Percentiles rank a stretch among this genome's conserved stretches.
phyloP scores from a whole-genome alignment of 768 basidiomycete genomes.

The Tricholoma furcatifolium region DNA sequence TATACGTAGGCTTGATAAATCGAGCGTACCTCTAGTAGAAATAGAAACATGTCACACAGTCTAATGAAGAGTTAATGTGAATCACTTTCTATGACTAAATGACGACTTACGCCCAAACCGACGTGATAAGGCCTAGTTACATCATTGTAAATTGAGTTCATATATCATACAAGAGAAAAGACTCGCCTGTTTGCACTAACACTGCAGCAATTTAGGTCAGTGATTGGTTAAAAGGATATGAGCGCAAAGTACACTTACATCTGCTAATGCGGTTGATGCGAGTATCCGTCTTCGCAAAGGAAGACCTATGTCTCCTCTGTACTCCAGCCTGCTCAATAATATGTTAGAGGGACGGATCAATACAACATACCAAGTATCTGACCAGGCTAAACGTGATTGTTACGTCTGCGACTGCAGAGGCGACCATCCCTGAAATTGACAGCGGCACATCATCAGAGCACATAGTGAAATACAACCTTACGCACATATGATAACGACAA shows the following conservation, averaged over 20 bases:
- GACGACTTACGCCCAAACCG: conserved; percentile 25
- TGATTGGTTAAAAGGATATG: background rate
- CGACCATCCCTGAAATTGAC: conserved; percentile 32
- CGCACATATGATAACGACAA: conserved; percentile 19
- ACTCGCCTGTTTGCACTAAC: conserved; percentile 29
- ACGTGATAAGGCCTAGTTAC: conserved; percentile 21
- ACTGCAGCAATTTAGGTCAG: conserved; percentile 18
- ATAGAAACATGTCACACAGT: conserved; percentile 26
- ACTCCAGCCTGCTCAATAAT: background rate
- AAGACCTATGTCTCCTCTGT: conserved; percentile 36
- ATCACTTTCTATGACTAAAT: too few relatives aligned
- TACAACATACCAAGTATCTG: conserved; percentile 31
- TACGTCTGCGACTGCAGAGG: conserved; percentile 36
- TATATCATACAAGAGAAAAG: background rate
- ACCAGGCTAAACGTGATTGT: conserved; percentile 38
- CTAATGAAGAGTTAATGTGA: background rate
- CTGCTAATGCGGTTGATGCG: conserved; percentile 38
- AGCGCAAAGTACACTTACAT: conserved; percentile 11
- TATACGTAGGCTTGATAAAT: background rate
- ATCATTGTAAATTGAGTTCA: too few relatives aligned
- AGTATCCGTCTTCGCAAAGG: conserved; percentile 36
- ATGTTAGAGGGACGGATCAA: background rate
- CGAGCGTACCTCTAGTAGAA: conserved; percentile 20
- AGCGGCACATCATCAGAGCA: background rate
- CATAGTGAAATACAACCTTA: background rate